Conservation (phyloP, 106 monocot species). For the Acanthochlamys bracteata region DNA sequence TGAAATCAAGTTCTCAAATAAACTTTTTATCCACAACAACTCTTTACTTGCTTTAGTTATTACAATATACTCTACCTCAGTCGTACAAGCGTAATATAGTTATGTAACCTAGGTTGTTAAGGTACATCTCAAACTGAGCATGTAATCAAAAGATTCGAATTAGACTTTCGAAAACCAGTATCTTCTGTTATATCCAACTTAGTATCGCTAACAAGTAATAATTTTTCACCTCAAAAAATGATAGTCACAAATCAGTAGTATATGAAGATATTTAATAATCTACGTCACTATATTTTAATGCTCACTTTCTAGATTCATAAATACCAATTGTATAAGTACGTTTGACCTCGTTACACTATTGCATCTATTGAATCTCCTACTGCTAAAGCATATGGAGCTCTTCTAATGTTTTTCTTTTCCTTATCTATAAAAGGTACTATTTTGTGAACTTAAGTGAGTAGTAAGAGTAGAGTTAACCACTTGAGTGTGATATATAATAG, state of each 20-base stretch:
- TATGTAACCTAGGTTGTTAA: neutral
- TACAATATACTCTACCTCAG: neutral
- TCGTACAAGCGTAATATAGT: neutral
- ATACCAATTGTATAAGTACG: neutral
- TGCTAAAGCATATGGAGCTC: neutral
- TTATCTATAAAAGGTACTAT: neutral
- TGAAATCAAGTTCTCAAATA: neutral
- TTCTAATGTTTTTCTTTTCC: neutral
- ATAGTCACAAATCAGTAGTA: neutral
- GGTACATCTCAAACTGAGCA: neutral
- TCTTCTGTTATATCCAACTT: neutral
- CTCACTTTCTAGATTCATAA: neutral
- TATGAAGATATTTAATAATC: neutral
- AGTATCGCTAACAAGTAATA: neutral
- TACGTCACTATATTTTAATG: neutral
- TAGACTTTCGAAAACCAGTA: neutral
- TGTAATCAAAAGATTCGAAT: neutral
- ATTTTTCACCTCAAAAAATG: neutral
- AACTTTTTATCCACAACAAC: neutral
- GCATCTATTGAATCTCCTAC: neutral
- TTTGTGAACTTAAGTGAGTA: neutral
- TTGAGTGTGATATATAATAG: neutral
- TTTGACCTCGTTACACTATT: neutral
- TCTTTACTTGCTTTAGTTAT: neutral
- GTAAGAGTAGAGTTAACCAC: neutral